Conservation (phyloP, 225 moss, liverwort and hornwort genomes). For the Physcomitrellopsis africana region DNA sequence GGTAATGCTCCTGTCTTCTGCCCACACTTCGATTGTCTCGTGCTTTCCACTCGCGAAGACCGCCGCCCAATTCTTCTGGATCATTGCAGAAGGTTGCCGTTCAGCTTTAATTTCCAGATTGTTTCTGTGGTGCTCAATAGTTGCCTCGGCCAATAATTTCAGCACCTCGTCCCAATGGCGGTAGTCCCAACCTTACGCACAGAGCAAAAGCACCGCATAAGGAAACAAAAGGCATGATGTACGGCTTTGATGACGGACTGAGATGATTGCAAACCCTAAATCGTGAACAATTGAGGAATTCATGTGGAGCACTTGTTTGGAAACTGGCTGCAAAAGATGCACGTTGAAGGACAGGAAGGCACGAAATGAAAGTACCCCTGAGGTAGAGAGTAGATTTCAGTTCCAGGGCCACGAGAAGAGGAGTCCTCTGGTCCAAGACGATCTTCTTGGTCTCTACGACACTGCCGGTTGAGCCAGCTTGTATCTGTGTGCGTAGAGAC, state of each 20-base stretch:
- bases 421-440: constrained; percentile 76
- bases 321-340: too few relatives aligned
- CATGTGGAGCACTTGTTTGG: too few relatives aligned
- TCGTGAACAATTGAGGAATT: too few relatives aligned
- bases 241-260: not conserved
- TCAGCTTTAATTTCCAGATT: constrained; percentile 40
- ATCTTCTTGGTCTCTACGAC: constrained; percentile 75
- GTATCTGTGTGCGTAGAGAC: not conserved
- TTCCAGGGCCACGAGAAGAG: constrained; percentile 87
- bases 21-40: constrained; percentile 75
- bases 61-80: constrained; percentile 81
- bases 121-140: constrained; percentile 44
- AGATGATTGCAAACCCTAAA: constrained; percentile 9
- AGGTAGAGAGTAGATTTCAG: constrained; percentile 88
- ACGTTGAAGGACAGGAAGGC: too few relatives aligned
- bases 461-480: constrained; percentile 1
- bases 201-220: too few relatives aligned
- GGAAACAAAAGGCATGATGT: too few relatives aligned
- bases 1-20: constrained; percentile 75
- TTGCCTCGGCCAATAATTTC: constrained; percentile 65
- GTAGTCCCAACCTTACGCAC: constrained; percentile 85
- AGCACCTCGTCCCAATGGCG: constrained; percentile 94
- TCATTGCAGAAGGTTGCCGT: constrained; percentile 25
- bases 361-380: constrained; percentile 46
- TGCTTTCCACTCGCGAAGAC: constrained; percentile 81